Evolutionary conservation across 2,329 filamentous ascomycete species (phyloP).

Genomic region (Pseudocercospora eumusae): DNA sequence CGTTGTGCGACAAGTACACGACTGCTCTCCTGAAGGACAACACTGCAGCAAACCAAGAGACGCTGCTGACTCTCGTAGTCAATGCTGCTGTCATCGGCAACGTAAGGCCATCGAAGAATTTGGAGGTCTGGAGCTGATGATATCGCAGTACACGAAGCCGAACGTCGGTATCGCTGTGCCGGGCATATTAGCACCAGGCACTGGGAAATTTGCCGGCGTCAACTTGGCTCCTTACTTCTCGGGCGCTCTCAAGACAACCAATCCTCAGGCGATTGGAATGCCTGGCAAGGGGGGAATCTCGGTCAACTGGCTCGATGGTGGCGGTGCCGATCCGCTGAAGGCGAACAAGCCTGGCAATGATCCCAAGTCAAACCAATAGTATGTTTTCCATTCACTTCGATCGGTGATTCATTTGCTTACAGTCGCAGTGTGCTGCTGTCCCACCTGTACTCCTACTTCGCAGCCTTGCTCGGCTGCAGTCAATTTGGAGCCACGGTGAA

Average conservation of each 20-base stretch:
- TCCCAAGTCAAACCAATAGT: conserved; percentile 59
- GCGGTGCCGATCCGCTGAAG: conserved; percentile 57
- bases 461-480: conserved; percentile 59
- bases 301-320: conserved; percentile 64
- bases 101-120: background rate
- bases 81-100: conserved; percentile 65
- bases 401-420: background rate
- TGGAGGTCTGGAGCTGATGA: conserved; percentile 47
- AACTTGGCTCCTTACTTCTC: conserved; percentile 63
- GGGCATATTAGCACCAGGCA: conserved; percentile 57
- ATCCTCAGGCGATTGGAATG: conserved; percentile 35
- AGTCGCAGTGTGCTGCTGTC: conserved; percentile 57
- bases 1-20: conserved; percentile 66
- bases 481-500: conserved; percentile 54
- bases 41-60: conserved; percentile 60
- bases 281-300: conserved; percentile 48
- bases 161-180: conserved; percentile 57
- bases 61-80: conserved; percentile 58
- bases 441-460: conserved; percentile 65
- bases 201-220: conserved; percentile 54
- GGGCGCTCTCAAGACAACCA: conserved; percentile 57
- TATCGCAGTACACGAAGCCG: conserved; percentile 49
- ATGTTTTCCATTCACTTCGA: conserved; percentile 29
- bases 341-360: conserved; percentile 58
- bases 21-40: conserved; percentile 60